Conservation (phyloP, 345 rosid genomes). For the Acer saccharum region DNA sequence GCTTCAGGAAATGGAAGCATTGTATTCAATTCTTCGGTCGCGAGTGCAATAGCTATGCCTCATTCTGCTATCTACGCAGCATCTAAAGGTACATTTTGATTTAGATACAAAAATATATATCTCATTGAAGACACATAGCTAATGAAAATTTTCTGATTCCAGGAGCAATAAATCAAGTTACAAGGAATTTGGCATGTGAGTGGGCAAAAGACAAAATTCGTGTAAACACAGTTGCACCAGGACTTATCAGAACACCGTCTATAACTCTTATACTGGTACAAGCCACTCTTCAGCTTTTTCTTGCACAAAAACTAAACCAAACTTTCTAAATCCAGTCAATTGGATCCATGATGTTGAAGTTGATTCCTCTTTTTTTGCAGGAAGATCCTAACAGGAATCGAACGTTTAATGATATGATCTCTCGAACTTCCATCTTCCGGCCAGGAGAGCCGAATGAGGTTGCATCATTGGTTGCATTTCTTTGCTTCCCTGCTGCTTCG, state of each 20-base stretch:
- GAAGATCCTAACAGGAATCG: neutral
- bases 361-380: neutral
- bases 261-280: neutral
- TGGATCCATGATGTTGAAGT: neutral
- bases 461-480: conserved; percentile 44
- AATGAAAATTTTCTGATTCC: neutral
- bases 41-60: conserved; percentile 30
- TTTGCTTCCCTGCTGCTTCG: conserved; percentile 54
- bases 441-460: conserved; percentile 46
- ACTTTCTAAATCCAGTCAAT: no score
- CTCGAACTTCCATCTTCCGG: conserved; percentile 39
- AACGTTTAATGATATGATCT: neutral
- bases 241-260: conserved; percentile 39
- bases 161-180: conserved; percentile 43
- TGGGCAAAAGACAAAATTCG: conserved; percentile 55
- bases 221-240: conserved; percentile 45
- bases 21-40: conserved; percentile 48
- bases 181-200: conserved; percentile 52
- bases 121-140: neutral
- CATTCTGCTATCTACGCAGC: conserved; percentile 37
- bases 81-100: conserved; percentile 37
- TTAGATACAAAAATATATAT: neutral
- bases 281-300: no score
- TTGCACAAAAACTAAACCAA: no score
- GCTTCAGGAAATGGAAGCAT: conserved; percentile 48